A percentile compares a stretch with the other conserved stretches of the same genome.
Conservation (phyloP, 306 rosid species). For the Pyrus pyrifolia region DNA sequence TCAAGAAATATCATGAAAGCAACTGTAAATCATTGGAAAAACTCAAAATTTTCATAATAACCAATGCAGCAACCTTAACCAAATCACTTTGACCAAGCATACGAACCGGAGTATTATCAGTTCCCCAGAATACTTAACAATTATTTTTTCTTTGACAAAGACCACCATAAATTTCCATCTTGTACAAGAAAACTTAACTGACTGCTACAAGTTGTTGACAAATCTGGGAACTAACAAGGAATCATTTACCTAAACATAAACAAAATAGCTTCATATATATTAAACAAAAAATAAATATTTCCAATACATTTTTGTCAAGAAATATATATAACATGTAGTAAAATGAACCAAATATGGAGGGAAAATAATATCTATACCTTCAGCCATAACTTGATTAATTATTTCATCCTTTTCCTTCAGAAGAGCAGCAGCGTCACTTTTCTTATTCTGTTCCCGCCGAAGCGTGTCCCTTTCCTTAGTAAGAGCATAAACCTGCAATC, state of each 20-base stretch:
- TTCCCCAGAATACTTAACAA: background rate
- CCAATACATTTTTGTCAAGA: background rate
- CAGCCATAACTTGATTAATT: slow-evolving; percentile 98
- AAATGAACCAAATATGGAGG: background rate
- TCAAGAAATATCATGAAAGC: background rate
- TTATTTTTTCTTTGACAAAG: background rate
- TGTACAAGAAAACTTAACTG: background rate
- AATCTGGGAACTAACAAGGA: background rate
- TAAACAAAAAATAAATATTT: background rate
- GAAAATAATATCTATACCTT: slow-evolving; percentile 42
- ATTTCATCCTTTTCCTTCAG: slow-evolving; percentile 99
- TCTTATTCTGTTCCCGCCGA: slow-evolving; percentile 88
- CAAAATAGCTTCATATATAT: background rate
- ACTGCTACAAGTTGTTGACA: background rate
- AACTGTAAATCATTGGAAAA: background rate
- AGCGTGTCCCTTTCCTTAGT: slow-evolving; percentile 96
- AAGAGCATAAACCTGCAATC: slow-evolving; percentile 81
- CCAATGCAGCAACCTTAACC: background rate
- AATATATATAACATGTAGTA: background rate
- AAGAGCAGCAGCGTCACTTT: slow-evolving; percentile 96
- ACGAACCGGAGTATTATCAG: background rate
- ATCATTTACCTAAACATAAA: background rate
- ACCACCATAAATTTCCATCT: background rate
- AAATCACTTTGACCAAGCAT: background rate
- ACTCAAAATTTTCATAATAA: background rate